Evolutionary conservation across 148 eudicot genomes (phyloP).

Genomic region (Agrostemma githago): DNA sequence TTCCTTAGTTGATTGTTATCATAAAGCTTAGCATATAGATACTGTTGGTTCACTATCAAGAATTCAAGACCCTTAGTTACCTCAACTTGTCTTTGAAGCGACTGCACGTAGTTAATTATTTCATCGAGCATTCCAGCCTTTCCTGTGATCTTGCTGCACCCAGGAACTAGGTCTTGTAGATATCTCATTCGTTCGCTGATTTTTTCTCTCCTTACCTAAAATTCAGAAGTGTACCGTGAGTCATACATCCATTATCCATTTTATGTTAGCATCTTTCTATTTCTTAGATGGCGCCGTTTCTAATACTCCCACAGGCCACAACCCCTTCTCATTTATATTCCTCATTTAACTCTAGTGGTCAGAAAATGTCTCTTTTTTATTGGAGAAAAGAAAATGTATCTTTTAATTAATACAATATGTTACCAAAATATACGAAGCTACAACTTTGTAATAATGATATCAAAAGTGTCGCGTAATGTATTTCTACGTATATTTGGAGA

Average conservation of each 20-base stretch:
- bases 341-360: no score
- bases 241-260: not conserved
- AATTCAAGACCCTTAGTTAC: constrained; percentile 28
- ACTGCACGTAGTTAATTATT: constrained; percentile 92
- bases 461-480: not conserved
- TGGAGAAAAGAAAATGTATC: no score
- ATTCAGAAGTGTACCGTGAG: constrained; percentile 7
- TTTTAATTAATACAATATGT: not conserved
- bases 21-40: not conserved
- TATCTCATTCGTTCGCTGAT: constrained; percentile 95
- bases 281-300: not conserved
- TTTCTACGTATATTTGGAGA: not conserved
- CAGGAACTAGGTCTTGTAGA: constrained; percentile 92
- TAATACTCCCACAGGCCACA: no score
- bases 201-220: constrained; percentile 87
- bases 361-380: no score
- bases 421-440: not conserved
- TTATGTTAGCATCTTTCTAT: not conserved
- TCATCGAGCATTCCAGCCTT: constrained; percentile 99
- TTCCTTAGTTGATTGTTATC: constrained; percentile 3
- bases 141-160: constrained; percentile 92
- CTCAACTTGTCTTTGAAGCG: constrained; percentile 99
- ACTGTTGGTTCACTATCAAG: not conserved
- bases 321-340: no score
- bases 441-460: not conserved